Base-by-base conservation (phyloP, 805 yeast genomes). In the Cyberlindnera euphorbiiphila region DNA sequence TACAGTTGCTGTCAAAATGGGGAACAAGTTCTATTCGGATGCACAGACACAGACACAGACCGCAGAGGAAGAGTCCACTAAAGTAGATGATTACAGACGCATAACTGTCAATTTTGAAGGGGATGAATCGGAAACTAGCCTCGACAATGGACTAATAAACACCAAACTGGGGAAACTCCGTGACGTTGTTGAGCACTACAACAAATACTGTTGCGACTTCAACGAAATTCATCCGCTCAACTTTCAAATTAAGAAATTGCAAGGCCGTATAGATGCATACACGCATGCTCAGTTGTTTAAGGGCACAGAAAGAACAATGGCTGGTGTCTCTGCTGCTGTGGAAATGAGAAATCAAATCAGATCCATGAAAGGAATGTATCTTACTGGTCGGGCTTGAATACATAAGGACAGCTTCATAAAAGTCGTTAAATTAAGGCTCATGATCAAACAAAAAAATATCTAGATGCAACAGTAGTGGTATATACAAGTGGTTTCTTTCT, bases 1-100 rank as follows among this genome's bases (percentile, higher is more conserved):
- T 4, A 49, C 64, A 4, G 63, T 71, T n/a, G 63, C 63, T 9
- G 51, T 71, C 11, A 69, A 65, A 16, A 65, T 65, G 44, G 66
- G 66, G 25, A 69, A 64, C 19, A 50, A 50, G 16, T 45, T 58
- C 17, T 60, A 63, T 34, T 57, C 63, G 12, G 71, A 66, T 47
- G 57, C 66, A 10, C 55, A 53, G 40, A 45, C 57, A 11, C 59
- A 54, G 26, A 54, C 60, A 10, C 13, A 47, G 36, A 10, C 41
- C 30, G 24, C 29, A 24, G 36, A 37, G 8, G 29, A 32, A 25
- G 41, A 36, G 4, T n/a, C n/a, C n/a, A n/a, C n/a, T n/a, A n/a
- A n/a, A n/a, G n/a, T n/a, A n/a, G n/a, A n/a, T n/a, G n/a, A n/a
- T n/a, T n/a, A n/a, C n/a, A n/a, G n/a, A n/a, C n/a, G n/a, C n/a